Evolutionary conservation across 2,329 filamentous ascomycete genomes (phyloP).

Genomic region (Penicillium sp.): DNA sequence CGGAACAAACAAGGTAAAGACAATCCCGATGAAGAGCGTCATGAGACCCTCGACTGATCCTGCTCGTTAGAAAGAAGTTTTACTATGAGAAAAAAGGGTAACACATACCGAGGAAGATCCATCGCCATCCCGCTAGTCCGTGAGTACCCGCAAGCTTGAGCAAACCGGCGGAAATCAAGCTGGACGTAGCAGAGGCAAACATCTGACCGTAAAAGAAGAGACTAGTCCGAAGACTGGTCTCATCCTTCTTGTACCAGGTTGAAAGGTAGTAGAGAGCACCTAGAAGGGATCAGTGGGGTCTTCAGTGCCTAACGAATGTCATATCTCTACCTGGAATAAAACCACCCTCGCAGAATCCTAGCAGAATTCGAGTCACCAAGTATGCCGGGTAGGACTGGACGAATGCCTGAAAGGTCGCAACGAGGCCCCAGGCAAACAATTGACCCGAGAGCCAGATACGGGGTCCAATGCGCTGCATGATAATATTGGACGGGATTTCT

Average conservation of each 20-base stretch:
- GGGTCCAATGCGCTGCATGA: conserved; percentile 53
- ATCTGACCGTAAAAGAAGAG: conserved; percentile 59
- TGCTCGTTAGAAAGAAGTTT: neutral
- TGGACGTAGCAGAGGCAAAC: conserved; percentile 46
- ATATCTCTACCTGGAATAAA: conserved; percentile 54
- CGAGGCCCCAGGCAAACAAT: conserved; percentile 53
- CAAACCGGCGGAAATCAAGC: conserved; percentile 39
- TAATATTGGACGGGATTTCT: conserved; percentile 53
- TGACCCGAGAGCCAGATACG: conserved; percentile 56
- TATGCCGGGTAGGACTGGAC: conserved; percentile 48
- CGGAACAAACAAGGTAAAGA: conserved; percentile 44
- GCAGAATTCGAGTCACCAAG: conserved; percentile 51
- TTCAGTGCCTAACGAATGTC: conserved; percentile 4
- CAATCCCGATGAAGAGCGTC: conserved; percentile 45
- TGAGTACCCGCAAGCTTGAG: conserved; percentile 51
- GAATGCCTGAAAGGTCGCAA: conserved; percentile 57
- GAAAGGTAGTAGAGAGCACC: conserved; percentile 47
- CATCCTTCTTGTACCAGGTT: conserved; percentile 55
- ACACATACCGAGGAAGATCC: conserved; percentile 50
- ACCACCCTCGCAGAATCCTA: conserved; percentile 55
- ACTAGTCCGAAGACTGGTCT: conserved; percentile 54
- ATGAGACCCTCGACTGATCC: conserved; percentile 51
- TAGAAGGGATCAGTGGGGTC: neutral
- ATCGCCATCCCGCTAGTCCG: conserved; percentile 55
- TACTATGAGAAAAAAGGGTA: neutral